These are phyloP conservation scores for Hypomontagnella monticulosa DNA, from an alignment of 495 filamentous ascomycete species.

Conservation along the genomic window DNA sequence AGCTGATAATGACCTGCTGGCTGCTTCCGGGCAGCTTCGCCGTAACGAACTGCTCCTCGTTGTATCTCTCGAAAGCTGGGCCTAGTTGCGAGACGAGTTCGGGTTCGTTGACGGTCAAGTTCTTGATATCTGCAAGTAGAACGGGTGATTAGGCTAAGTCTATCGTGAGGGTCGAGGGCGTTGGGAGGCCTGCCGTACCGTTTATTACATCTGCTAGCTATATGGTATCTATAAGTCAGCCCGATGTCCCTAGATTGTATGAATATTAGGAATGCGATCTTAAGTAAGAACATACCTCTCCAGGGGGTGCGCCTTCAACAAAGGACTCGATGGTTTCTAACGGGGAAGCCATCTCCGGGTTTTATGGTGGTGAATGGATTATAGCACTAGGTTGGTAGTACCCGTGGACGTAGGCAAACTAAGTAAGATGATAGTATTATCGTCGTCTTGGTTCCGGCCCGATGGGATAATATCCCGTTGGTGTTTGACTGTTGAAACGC, in stretches of 20 bases:
- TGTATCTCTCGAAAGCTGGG: constrained; percentile 93
- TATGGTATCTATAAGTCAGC: constrained; percentile 20
- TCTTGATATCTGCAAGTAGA: constrained; percentile 78
- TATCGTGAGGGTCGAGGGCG: not conserved
- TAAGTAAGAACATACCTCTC: constrained; percentile 75
- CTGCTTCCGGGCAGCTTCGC: constrained; percentile 88
- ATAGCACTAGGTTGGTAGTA: not conserved
- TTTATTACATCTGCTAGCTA: constrained; percentile 90
- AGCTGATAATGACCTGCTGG: constrained; percentile 87
- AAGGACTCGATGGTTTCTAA: constrained; percentile 82
- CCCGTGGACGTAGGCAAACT: too few relatives aligned
- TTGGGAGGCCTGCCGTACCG: constrained; percentile 63
- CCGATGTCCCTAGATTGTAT: constrained; percentile 9
- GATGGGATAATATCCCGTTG: not conserved
- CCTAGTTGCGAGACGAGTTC: constrained; percentile 72
- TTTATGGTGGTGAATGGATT: not conserved
- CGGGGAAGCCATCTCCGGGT: constrained; percentile 47
- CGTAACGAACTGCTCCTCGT: constrained; percentile 89
- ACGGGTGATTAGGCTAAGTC: constrained; percentile 3
- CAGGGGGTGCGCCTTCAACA: constrained; percentile 92
- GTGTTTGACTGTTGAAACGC: not conserved
- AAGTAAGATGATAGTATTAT: not conserved
- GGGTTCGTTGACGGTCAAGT: constrained; percentile 76
- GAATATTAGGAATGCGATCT: too few relatives aligned
- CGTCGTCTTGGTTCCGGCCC: not conserved